Evolutionary conservation across 306 rosid species (phyloP), one percentile per base, ranked within the genome.

Genomic region (Cicer arietinum): DNA sequence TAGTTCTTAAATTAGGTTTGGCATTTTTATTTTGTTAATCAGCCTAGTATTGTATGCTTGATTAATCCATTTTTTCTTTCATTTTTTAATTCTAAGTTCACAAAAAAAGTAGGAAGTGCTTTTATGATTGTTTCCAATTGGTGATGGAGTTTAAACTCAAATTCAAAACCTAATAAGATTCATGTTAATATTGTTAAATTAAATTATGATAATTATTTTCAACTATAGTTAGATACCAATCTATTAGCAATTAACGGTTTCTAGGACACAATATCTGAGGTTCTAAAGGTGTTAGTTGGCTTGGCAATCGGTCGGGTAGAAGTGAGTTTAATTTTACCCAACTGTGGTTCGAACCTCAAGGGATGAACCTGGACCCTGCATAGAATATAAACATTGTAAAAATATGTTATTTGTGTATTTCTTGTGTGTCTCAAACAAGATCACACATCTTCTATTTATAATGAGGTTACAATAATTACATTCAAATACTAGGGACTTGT

Each of bases 31-130:
- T 60, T 54, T 50, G 39, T 45, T 48, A 1, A 25, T 61, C 46
- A 41, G 51, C 46, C 58, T 25, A 60, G 41, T 61, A 61, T 25
- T 50, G 41, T 61, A 61, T 78, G 56, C 16, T 59, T 69, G 41
- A 61, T 44, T 69, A 17, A 10, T 70, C 10, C 40, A n/a, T 54
- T 51, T 11, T 7, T 71, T 53, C 35, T 20, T 69, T 41, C 76
- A 64, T 25, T 25, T 4, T 18, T 35, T 54, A 35, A 45, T 45
- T 25, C 12, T 13, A 8, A 35, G 18, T 46, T 47, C 20, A 76
- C 7, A 7, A 8, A 20, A 1, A 42, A 40, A 65, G 4, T 11
- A 65, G 51, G 14, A 61, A 61, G 45, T 44, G 65, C 7, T 30
- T 14, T 67, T 57, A 30, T 30, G 25, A 77, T 18, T 56, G 48